Percentiles rank a stretch among this genome's conserved stretches.
Conservation (phyloP, 306 rosid species). For the Vigna radiata region DNA sequence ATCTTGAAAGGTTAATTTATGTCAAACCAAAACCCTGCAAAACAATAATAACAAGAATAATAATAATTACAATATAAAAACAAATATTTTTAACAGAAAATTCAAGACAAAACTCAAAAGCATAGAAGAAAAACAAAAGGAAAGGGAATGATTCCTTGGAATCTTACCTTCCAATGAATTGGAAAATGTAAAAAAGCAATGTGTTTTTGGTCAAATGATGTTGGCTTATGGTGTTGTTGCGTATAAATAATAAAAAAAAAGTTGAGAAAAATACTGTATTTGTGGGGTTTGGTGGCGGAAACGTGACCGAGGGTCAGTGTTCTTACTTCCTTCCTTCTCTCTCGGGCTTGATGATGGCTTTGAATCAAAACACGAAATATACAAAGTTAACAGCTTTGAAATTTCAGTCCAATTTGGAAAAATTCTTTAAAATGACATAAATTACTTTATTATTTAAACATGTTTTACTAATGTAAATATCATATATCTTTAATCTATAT, state of each 20-base stretch:
- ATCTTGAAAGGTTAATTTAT: slow-evolving; percentile 44
- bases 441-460: neutral
- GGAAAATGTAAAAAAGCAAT: neutral
- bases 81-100: neutral
- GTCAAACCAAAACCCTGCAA: slow-evolving; percentile 26
- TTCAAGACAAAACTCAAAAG: neutral
- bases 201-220: slow-evolving; percentile 29
- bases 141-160: slow-evolving; percentile 46
- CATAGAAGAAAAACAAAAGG: neutral
- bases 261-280: neutral
- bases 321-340: neutral
- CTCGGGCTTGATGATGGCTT: slow-evolving; percentile 1
- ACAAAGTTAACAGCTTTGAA: slow-evolving; percentile 1
- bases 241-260: slow-evolving; percentile 16
- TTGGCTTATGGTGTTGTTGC: neutral
- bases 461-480: too few species aligned
- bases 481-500: too few species aligned
- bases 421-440: neutral
- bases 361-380: neutral
- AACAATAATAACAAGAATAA: neutral
- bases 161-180: slow-evolving; percentile 20
- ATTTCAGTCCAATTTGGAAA: slow-evolving; percentile 27
- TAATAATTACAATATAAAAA: neutral
- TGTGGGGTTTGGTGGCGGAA: slow-evolving; percentile 19
- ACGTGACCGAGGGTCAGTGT: slow-evolving; percentile 20